Evolutionary conservation across 1,139 yeast species (phyloP), one percentile per base, ranked within the genome.

Genomic region (Geotrichum europaeum): DNA sequence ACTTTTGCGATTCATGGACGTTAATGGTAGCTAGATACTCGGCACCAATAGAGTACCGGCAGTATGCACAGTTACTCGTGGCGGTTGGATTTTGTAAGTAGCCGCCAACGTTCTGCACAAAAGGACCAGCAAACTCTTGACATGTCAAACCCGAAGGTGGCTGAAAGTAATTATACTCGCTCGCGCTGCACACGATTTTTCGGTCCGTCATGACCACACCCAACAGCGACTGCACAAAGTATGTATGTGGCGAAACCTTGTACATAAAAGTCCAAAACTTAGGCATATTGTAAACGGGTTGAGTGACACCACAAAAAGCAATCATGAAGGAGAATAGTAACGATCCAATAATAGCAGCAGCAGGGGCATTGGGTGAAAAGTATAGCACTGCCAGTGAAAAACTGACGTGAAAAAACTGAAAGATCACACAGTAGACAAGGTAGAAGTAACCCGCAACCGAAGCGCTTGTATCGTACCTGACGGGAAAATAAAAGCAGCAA

Each of bases 261-360:
- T 81, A 83, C 84, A 83, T 81, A 69, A 82, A 81, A 49, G 75
- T 74, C 86, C 86, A 83, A 75, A 83, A 83, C 9, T 82, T 79
- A 25, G 86, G 84, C 78, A 82, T 77, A 53, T 70, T 75, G 22
- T 73, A 69, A 49, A 68, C 70, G 47, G 82, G 79, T 62, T 80
- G 83, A 66, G 83, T 70, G 53, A 82, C 82, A 76, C 87, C 87
- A 75, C 86, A 81, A 80, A 84, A 83, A 61, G 81, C 73, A 69
- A 83, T 71, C 73, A 76, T 69, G 69, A 78, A 72, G 22, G 84
- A 77, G 66, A 81, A 79, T 63, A 82, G 68, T 64, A 79, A 72
- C 55, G 82, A 72, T 65, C 79, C 78, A 59, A 81, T 79, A 71
- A 73, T 76, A 49, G 80, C 75, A 53, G 83, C 82, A 62, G 79